A percentile compares a stretch with the other conserved stretches of the same genome.
Evolutionary conservation across 2,329 filamentous ascomycete genomes (phyloP).

Genomic region (Penicillium aurantiogriseum): DNA sequence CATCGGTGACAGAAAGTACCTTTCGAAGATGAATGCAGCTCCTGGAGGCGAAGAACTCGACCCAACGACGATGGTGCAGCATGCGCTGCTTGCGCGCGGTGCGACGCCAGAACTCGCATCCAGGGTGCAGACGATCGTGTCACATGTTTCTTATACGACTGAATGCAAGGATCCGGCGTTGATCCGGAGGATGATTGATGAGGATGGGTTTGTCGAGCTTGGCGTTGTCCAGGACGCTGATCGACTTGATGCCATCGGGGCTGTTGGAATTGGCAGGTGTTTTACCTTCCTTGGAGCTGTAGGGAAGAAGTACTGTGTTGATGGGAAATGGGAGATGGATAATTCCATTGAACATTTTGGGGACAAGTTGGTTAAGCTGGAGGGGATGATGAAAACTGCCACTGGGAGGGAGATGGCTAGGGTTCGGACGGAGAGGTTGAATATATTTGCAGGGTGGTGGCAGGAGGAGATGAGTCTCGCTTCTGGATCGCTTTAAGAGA

Average conservation of each 20-base stretch:
- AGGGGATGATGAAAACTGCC: constrained; percentile 59
- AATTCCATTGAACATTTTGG: constrained; percentile 72
- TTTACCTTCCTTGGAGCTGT: constrained; percentile 72
- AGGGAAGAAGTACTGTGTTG: constrained; percentile 26
- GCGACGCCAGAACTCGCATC: constrained; percentile 58
- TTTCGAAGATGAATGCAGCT: constrained; percentile 36
- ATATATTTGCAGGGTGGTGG: constrained; percentile 55
- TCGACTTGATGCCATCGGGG: constrained; percentile 85
- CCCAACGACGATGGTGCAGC: constrained; percentile 30
- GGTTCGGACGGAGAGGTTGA: constrained; percentile 50
- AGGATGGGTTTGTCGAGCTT: constrained; percentile 63
- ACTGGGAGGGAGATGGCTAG: constrained; percentile 52
- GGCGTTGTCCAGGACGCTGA: constrained; percentile 91
- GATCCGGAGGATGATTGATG: constrained; percentile 60
- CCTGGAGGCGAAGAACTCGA: constrained; percentile 26
- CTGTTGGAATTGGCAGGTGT: constrained; percentile 75
- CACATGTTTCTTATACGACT: constrained; percentile 73
- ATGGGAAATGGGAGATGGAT: constrained; percentile 51
- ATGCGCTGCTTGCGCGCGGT: constrained; percentile 43
- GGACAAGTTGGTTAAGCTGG: constrained; percentile 69
- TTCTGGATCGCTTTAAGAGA: neutral
- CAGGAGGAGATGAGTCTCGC: constrained; percentile 45
- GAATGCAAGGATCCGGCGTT: constrained; percentile 64
- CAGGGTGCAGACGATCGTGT: constrained; percentile 69
- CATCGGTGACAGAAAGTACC: constrained; percentile 82